Evolutionary conservation across 2,329 filamentous ascomycete species (phyloP).

Genomic region (Exophiala viscosa): DNA sequence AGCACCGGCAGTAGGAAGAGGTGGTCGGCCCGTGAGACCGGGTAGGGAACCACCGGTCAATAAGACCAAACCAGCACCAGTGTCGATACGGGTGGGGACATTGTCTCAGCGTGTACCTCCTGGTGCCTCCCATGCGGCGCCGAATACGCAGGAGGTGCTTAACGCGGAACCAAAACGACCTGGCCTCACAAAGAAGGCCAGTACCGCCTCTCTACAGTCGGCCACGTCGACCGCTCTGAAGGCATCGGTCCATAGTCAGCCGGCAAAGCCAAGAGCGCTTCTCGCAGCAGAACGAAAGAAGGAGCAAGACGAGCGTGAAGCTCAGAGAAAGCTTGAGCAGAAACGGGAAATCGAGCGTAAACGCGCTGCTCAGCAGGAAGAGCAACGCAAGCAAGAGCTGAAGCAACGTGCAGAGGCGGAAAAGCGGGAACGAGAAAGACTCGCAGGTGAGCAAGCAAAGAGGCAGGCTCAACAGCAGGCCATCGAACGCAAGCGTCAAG

Average conservation of each 20-base stretch:
- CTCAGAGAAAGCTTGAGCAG: conserved; percentile 72
- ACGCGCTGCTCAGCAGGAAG: conserved; percentile 59
- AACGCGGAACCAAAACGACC: conserved; percentile 47
- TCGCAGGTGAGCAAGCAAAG: conserved; percentile 57
- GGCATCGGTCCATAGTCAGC: conserved; percentile 58
- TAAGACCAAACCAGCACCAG: conserved; percentile 43
- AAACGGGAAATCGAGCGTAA: conserved; percentile 80
- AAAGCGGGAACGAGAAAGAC: conserved; percentile 43
- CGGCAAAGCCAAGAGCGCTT: conserved; percentile 65
- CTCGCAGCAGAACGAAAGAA: conserved; percentile 76
- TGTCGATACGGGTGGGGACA: conserved; percentile 49
- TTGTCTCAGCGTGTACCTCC: conserved; percentile 45
- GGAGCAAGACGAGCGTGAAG: conserved; percentile 75
- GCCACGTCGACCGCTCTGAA: conserved; percentile 58
- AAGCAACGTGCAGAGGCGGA: conserved; percentile 58
- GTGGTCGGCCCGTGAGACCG: conserved; percentile 42
- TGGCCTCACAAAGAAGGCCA: conserved; percentile 60
- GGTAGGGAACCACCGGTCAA: conserved; percentile 39
- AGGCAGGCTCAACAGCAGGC: conserved; percentile 60
- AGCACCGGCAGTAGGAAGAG: conserved; percentile 34
- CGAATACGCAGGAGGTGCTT: conserved; percentile 57
- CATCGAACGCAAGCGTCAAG: conserved; percentile 49
- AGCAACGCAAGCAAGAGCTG: conserved; percentile 60
- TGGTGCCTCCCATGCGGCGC: conserved; percentile 53
- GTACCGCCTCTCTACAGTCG: conserved; percentile 47